Evolutionary conservation across 2,329 filamentous ascomycete species (phyloP).

Genomic region (Penicillium sclerotiorum): DNA sequence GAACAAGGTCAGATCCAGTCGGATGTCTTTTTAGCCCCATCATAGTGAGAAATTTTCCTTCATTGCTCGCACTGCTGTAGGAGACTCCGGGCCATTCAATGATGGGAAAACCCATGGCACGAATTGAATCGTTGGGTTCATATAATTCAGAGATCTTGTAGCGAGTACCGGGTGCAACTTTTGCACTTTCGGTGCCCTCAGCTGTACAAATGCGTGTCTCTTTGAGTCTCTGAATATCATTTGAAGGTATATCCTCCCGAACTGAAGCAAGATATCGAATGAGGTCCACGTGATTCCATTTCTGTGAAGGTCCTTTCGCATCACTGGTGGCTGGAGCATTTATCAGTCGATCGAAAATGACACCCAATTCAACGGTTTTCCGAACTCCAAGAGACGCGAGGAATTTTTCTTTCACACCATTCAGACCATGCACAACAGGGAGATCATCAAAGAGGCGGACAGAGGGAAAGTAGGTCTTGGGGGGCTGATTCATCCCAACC

Average conservation of each 20-base stretch:
- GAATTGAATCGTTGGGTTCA: conserved; percentile 72
- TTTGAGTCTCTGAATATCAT: conserved; percentile 77
- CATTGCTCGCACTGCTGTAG: conserved; percentile 65
- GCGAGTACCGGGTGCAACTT: conserved; percentile 56
- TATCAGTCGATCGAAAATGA: conserved; percentile 86
- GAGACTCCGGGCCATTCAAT: conserved; percentile 82
- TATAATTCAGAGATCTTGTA: conserved; percentile 80
- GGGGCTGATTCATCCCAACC: conserved; percentile 80
- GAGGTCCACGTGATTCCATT: conserved; percentile 91
- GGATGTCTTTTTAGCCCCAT: conserved; percentile 77
- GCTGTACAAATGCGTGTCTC: conserved; percentile 81
- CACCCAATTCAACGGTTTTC: conserved; percentile 91
- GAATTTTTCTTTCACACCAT: conserved; percentile 88
- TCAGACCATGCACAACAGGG: conserved; percentile 74
- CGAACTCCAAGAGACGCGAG: conserved; percentile 80
- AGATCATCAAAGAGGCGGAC: conserved; percentile 95
- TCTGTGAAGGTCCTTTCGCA: conserved; percentile 52
- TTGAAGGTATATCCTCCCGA: conserved; percentile 78
- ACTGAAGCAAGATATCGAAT: conserved; percentile 95
- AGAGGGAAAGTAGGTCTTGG: conserved; percentile 87
- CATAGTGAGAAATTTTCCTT: conserved; percentile 71
- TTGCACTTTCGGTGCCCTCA: conserved; percentile 60
- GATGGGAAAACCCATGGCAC: conserved; percentile 71
- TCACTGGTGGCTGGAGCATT: conserved; percentile 54
- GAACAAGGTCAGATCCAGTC: conserved; percentile 71